These are phyloP conservation scores for Sequoia sempervirens DNA, from an alignment of 75 land plant species.

Conservation along the genomic window DNA sequence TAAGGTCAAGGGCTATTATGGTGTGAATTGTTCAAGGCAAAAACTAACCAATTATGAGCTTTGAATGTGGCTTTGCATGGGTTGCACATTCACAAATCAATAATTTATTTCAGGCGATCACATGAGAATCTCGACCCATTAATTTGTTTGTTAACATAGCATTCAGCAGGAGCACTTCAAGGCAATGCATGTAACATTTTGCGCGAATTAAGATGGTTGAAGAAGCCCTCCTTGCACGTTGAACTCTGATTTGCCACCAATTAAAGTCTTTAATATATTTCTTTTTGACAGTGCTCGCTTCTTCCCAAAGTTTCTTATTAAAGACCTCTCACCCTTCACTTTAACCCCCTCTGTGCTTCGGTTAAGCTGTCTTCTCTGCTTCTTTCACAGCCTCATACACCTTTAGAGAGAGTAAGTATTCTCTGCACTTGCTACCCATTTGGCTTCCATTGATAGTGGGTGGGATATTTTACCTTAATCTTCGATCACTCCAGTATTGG, in stretches of 20 bases:
- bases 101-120: background rate
- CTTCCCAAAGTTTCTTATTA: constrained; percentile 11
- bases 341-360: constrained; percentile 3
- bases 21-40: background rate
- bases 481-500: background rate
- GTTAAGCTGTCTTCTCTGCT: background rate
- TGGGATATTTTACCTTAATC: background rate
- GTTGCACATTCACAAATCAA: background rate
- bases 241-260: constrained; percentile 13
- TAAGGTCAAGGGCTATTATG: background rate
- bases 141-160: background rate
- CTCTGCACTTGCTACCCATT: background rate
- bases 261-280: background rate
- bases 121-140: background rate
- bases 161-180: background rate
- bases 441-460: background rate
- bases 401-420: background rate
- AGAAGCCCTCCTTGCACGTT: constrained; percentile 6
- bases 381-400: constrained; percentile 4
- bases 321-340: constrained; percentile 10
- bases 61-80: background rate
- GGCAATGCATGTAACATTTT: constrained; percentile 3
- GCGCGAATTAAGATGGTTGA: background rate
- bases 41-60: background rate
- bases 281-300: background rate